A percentile compares a stretch with the other conserved stretches of the same genome.
Evolutionary conservation across 2,329 filamentous ascomycete species (phyloP).

Genomic region (Fusarium sp.): DNA sequence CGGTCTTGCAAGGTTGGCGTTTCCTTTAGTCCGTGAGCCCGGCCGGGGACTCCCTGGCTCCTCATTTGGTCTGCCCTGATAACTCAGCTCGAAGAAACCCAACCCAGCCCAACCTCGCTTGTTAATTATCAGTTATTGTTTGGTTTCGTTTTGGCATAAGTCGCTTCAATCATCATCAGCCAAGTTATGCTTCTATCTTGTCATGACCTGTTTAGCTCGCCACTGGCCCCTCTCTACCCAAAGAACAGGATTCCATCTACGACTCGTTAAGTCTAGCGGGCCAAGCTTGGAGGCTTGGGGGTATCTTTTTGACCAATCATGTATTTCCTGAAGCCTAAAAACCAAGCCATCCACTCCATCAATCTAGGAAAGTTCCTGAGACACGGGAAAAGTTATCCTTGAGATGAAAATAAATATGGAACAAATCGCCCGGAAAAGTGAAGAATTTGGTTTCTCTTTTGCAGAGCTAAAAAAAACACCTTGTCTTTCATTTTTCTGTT

Average conservation of each 20-base stretch:
- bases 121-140: no score
- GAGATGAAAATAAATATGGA: not conserved
- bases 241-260: constrained; percentile 23
- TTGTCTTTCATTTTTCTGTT: not conserved
- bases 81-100: constrained; percentile 5
- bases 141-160: not conserved
- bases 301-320: not conserved
- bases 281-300: not conserved
- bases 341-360: not conserved
- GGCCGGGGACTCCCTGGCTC: not conserved
- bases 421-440: not conserved
- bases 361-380: not conserved
- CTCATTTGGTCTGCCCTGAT: constrained; percentile 2
- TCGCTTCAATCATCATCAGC: not conserved
- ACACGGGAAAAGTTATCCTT: constrained; percentile 4
- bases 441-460: no score
- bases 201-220: not conserved
- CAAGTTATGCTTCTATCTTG: not conserved
- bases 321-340: not conserved
- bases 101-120: constrained; percentile 2
- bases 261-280: not conserved
- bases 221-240: not conserved
- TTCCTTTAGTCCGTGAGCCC: constrained; percentile 4
- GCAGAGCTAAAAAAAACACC: not conserved
- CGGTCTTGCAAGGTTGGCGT: not conserved